A percentile compares a stretch with the other conserved stretches of the same genome.
phyloP scores from a whole-genome alignment of 2,329 filamentous ascomycete genomes.

The Dryadomyces quercus-mongolicae region DNA sequence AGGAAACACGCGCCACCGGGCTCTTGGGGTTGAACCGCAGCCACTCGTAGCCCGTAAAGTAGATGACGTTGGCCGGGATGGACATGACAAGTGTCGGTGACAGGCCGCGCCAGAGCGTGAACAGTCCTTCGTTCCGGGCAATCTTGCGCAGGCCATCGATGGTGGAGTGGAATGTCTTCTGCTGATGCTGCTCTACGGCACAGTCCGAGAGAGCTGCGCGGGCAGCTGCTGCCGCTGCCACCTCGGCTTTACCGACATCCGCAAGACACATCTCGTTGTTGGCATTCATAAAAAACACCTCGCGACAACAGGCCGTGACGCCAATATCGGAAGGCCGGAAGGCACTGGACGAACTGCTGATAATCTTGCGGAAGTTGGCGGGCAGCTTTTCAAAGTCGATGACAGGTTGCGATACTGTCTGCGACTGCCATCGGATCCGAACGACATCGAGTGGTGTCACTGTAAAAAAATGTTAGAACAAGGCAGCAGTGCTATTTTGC shows the following conservation, averaged over 20 bases:
- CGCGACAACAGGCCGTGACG: slow-evolving; percentile 87
- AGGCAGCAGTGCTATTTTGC: background rate
- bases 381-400: slow-evolving; percentile 27
- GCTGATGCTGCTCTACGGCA: slow-evolving; percentile 76
- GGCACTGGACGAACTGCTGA: slow-evolving; percentile 47
- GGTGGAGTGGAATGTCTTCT: slow-evolving; percentile 77
- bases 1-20: slow-evolving; percentile 51
- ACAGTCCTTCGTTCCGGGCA: slow-evolving; percentile 77
- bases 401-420: slow-evolving; percentile 33
- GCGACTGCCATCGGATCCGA: slow-evolving; percentile 85
- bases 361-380: slow-evolving; percentile 42
- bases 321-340: slow-evolving; percentile 72
- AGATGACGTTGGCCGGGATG: slow-evolving; percentile 91
- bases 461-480: slow-evolving; percentile 21
- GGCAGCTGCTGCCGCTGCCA: slow-evolving; percentile 30
- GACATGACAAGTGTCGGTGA: slow-evolving; percentile 94
- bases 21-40: slow-evolving; percentile 62
- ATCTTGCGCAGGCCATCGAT: slow-evolving; percentile 91
- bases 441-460: slow-evolving; percentile 96
- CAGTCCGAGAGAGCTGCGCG: slow-evolving; percentile 42
- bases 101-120: slow-evolving; percentile 81
- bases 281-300: slow-evolving; percentile 93
- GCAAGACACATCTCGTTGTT: slow-evolving; percentile 71
- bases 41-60: slow-evolving; percentile 98
- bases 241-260: slow-evolving; percentile 38